Percentiles rank a stretch among this genome's conserved stretches.
Conservation (phyloP, 306 rosid genomes). For the Bauhinia variegata region DNA sequence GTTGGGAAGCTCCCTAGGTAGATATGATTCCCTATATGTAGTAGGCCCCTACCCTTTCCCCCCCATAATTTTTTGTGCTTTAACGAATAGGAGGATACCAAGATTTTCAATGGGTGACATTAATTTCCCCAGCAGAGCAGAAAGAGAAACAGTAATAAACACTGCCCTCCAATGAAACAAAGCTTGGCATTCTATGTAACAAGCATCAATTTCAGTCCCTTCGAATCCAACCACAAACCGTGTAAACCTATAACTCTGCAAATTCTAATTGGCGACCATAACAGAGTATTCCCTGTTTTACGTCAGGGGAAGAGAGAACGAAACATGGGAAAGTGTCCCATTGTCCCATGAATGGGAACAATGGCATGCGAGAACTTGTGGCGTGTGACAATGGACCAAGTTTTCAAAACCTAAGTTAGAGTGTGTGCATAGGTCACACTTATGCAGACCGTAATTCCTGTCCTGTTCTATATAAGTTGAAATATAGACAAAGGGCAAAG, state of each 20-base stretch:
- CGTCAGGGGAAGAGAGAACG: background rate
- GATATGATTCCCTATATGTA: constrained; percentile 66
- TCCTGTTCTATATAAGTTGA: constrained; percentile 30
- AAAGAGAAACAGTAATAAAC: constrained; percentile 17
- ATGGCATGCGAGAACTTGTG: constrained; percentile 41
- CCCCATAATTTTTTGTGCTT: constrained; percentile 48
- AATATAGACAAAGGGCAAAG: constrained; percentile 19
- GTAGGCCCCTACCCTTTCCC: constrained; percentile 47
- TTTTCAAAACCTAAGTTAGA: background rate
- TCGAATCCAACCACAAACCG: constrained; percentile 23
- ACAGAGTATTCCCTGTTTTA: background rate
- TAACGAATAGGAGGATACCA: constrained; percentile 35
- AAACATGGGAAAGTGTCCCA: constrained; percentile 8
- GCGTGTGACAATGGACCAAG: constrained; percentile 21
- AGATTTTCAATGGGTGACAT: constrained; percentile 44
- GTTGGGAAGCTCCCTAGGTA: constrained; percentile 45
- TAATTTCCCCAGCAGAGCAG: constrained; percentile 19
- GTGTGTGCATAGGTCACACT: constrained; percentile 25
- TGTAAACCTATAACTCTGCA: background rate
- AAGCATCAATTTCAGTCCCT: background rate
- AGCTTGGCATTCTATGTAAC: no score
- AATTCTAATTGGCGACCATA: no score
- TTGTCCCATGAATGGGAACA: background rate
- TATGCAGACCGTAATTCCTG: constrained; percentile 35
- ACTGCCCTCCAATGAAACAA: constrained; percentile 28